Evolutionary conservation across 148 eudicot genomes (phyloP), one percentile per base, ranked within the genome.

Genomic region (Amaranthus hypochondriacus): DNA sequence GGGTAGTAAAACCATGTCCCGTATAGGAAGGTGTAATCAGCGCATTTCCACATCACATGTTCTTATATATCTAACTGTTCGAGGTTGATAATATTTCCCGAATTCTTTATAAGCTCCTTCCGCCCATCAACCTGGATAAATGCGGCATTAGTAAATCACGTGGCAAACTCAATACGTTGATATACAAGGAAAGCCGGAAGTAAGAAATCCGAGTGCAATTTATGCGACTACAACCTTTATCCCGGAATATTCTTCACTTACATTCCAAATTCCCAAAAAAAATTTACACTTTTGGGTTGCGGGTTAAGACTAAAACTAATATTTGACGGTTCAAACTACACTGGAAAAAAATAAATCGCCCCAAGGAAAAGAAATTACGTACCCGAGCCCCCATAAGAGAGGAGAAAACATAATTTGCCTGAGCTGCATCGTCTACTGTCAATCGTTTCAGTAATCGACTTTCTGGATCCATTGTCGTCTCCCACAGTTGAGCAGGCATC

Each of bases 401-500:
- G 61, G 98, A 92, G 77, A 95, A 92, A 49, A 85, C 90, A n/a
- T 87, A 81, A 79, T 86, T 92, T 4, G 98, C 93, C 79, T 95
- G 96, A 28, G 89, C 98, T 15, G 91, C 96, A 84, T 95, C 96
- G 74, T 95, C 98, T 4, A 95, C 92, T 61, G 76, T 84, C 63
- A 95, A 73, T 68, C 85, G 92, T 86, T 95, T 95, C 51, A 95
- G 86, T 82, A 95, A 60, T 77, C 98, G 81, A 70, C 73, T 84
- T 75, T 88, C 93, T 5, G 98, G 98, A 80, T 90, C 85, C 77
- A 95, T 64, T 12, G 98, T 95, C 4, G 98, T 95, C 72, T 95
- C 97, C 98, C 98, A 95, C 39, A 95, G 83, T 61, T 95, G 98
- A 55, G 72, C 46, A 48, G 98, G 98, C 98, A 95, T 95, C 98